Evolutionary conservation across 805 yeast genomes (phyloP).

Genomic region (Groenewaldozyma salmanticensis): DNA sequence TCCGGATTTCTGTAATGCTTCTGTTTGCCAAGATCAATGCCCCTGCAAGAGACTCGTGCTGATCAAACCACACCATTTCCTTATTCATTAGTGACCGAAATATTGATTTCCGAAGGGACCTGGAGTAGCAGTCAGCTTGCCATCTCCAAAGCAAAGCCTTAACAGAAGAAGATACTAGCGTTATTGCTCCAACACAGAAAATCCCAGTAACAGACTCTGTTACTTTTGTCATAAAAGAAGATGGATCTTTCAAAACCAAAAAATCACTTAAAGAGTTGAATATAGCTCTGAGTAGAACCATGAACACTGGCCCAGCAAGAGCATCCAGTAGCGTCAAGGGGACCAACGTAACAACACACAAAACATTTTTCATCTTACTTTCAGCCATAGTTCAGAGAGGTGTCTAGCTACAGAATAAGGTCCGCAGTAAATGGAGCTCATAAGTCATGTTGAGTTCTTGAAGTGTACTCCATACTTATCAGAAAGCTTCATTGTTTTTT

Average conservation of each 20-base stretch:
- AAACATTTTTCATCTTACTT: too few species aligned
- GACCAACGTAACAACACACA: too few species aligned
- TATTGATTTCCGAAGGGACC: slow-evolving; percentile 41
- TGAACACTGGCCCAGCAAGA: slow-evolving; percentile 18
- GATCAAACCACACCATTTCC: slow-evolving; percentile 56
- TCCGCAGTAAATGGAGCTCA: too few species aligned
- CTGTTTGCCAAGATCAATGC: slow-evolving; percentile 46
- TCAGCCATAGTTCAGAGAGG: too few species aligned
- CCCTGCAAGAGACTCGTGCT: slow-evolving; percentile 47
- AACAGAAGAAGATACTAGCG: slow-evolving; percentile 39
- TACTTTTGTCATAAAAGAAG: slow-evolving; percentile 30
- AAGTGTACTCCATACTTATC: too few species aligned
- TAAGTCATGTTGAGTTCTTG: too few species aligned
- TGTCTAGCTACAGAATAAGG: too few species aligned
- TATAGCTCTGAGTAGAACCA: slow-evolving; percentile 57
- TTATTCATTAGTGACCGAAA: slow-evolving; percentile 37
- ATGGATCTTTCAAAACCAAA: slow-evolving; percentile 8
- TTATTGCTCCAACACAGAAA: slow-evolving; percentile 39
- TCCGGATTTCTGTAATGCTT: slow-evolving; percentile 62
- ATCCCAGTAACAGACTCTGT: slow-evolving; percentile 30
- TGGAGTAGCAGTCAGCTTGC: slow-evolving; percentile 63
- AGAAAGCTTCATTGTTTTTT: too few species aligned
- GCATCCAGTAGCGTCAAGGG: too few species aligned
- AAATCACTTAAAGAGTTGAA: slow-evolving; percentile 38
- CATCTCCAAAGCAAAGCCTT: slow-evolving; percentile 54